These are phyloP conservation scores for Aspergillus fijiensis DNA, from an alignment of 2,329 filamentous ascomycete genomes.

Conservation along the genomic window DNA sequence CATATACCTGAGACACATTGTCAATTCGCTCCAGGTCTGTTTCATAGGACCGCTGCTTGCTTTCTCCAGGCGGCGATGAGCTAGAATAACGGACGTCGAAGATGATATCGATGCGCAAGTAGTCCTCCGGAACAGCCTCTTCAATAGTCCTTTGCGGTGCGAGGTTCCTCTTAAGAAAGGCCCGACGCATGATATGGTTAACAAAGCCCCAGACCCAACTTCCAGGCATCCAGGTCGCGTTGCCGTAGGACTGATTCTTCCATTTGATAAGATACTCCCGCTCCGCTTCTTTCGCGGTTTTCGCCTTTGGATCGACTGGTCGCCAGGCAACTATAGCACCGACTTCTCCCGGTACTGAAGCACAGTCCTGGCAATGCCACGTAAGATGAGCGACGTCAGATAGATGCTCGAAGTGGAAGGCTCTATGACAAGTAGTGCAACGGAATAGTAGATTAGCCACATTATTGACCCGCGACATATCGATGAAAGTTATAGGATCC, in stretches of 20 bases:
- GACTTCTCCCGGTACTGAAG: constrained; percentile 64
- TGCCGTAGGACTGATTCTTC: constrained; percentile 75
- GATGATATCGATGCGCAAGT: constrained; percentile 81
- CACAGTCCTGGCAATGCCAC: constrained; percentile 81
- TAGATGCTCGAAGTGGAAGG: constrained; percentile 84
- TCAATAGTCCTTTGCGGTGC: constrained; percentile 68
- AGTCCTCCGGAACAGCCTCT: constrained; percentile 86
- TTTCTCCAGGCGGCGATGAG: constrained; percentile 41
- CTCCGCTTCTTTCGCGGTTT: constrained; percentile 64
- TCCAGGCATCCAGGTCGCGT: constrained; percentile 83
- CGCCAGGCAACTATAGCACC: constrained; percentile 86
- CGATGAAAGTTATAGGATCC: constrained; percentile 71
- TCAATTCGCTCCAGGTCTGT: constrained; percentile 70
- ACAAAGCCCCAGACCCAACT: constrained; percentile 80
- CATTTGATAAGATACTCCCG: constrained; percentile 94
- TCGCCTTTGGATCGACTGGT: constrained; percentile 57
- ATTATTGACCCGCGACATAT: constrained; percentile 69
- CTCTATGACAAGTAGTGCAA: constrained; percentile 72
- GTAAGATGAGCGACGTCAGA: constrained; percentile 44
- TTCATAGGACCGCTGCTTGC: constrained; percentile 60
- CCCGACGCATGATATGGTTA: constrained; percentile 62
- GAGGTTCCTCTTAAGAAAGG: constrained; percentile 68
- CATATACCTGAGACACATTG: constrained; percentile 70
- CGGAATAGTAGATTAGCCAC: constrained; percentile 75
- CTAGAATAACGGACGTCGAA: constrained; percentile 72